phyloP scores from a whole-genome alignment of 73 alveolate genomes.

The Paramecium pentaurelia region DNA sequence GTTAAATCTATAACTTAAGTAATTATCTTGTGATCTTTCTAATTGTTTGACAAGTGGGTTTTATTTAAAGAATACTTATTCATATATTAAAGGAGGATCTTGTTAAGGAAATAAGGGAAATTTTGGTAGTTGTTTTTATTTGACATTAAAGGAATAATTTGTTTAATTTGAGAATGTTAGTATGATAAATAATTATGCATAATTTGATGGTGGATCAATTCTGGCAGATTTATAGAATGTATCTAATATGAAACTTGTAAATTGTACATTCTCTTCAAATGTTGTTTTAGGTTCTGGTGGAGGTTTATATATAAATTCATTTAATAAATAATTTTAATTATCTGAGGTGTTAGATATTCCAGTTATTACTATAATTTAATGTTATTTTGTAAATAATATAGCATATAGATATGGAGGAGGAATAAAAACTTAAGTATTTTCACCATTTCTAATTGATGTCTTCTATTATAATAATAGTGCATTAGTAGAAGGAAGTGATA shows the following conservation, averaged over 20 bases:
- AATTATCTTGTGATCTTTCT: not conserved
- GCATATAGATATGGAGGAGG: constrained; percentile 29
- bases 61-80: not conserved
- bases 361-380: not conserved
- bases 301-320: not conserved
- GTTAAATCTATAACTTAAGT: not conserved
- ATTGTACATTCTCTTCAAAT: not conserved
- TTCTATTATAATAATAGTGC: not conserved
- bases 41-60: not conserved
- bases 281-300: not conserved
- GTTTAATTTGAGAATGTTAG: not conserved
- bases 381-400: not conserved
- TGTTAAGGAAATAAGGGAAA: not conserved
- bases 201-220: not conserved
- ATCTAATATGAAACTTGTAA: not conserved
- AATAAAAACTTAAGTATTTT: not conserved
- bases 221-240: not conserved
- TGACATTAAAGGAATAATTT: not conserved
- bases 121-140: not conserved
- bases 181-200: not conserved
- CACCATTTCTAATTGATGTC: not conserved
- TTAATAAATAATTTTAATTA: not conserved
- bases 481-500: not conserved
- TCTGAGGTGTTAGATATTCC: not conserved
- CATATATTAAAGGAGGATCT: not conserved